Percentiles rank a stretch among this genome's conserved stretches.
These are phyloP conservation scores for Tagetes erecta DNA, from an alignment of 129 eudicot species.

Conservation along the genomic window DNA sequence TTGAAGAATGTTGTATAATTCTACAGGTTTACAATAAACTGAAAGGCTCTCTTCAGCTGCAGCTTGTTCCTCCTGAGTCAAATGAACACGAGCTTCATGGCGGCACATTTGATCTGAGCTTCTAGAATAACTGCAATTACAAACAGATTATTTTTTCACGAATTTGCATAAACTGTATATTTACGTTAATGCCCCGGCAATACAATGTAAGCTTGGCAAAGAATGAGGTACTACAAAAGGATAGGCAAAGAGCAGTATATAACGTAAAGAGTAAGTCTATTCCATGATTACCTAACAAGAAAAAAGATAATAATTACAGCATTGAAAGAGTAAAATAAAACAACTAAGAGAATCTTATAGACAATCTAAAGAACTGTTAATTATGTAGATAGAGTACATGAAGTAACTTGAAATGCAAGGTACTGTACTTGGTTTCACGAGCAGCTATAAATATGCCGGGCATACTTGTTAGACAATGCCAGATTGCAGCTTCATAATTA, in stretches of 20 bases:
- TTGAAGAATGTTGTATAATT: slow-evolving; percentile 94
- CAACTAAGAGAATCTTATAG: slow-evolving; percentile 25
- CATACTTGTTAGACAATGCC: slow-evolving; percentile 64
- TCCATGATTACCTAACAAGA: slow-evolving; percentile 21
- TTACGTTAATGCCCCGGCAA: slow-evolving; percentile 27
- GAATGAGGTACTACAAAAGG: slow-evolving; percentile 31
- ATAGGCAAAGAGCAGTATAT: slow-evolving; percentile 25
- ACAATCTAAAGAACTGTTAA: slow-evolving; percentile 21
- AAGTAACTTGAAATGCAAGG: slow-evolving; percentile 28
- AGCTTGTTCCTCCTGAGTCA: slow-evolving; percentile 78
- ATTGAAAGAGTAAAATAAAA: slow-evolving; percentile 18
- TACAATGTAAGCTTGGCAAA: slow-evolving; percentile 27
- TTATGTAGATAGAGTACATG: slow-evolving; percentile 19
- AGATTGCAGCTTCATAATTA: slow-evolving; percentile 40
- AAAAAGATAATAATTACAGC: slow-evolving; percentile 21
- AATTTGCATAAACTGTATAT: slow-evolving; percentile 37
- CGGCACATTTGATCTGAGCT: slow-evolving; percentile 83
- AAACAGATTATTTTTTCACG: slow-evolving; percentile 52
- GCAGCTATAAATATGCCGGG: slow-evolving; percentile 88
- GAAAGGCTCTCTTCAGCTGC: slow-evolving; percentile 97
- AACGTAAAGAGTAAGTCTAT: slow-evolving; percentile 22
- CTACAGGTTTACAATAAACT: slow-evolving; percentile 94
- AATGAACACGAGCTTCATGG: slow-evolving; percentile 61
- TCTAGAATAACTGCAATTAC: slow-evolving; percentile 78
- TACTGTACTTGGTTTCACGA: slow-evolving; percentile 79